Evolutionary conservation across 1,139 yeast genomes (phyloP).

Genomic region (Suhomyces ambrosiae): DNA sequence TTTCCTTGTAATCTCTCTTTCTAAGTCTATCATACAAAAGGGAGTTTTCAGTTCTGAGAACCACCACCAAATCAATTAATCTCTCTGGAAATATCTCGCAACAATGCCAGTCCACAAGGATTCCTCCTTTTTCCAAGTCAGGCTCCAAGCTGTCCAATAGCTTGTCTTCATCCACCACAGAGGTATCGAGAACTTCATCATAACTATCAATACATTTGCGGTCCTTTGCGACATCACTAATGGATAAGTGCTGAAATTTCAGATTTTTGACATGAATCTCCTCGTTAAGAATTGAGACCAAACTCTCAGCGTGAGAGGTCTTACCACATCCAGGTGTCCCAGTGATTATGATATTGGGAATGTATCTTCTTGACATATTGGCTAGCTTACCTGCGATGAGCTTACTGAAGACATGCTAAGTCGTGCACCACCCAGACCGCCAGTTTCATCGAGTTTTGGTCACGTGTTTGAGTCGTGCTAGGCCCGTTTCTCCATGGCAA

Average conservation of each 20-base stretch:
- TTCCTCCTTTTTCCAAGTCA: slow-evolving; percentile 80
- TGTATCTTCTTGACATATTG: slow-evolving; percentile 40
- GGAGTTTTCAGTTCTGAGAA: slow-evolving; percentile 75
- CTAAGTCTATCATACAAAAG: slow-evolving; percentile 72
- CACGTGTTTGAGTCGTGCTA: no score
- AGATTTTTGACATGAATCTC: slow-evolving; percentile 30
- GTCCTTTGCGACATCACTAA: slow-evolving; percentile 82
- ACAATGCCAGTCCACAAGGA: slow-evolving; percentile 93
- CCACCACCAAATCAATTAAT: slow-evolving; percentile 88
- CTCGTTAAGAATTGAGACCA: slow-evolving; percentile 49
- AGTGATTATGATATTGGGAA: slow-evolving; percentile 85
- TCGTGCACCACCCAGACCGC: no score
- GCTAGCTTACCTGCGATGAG: background rate
- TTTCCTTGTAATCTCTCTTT: slow-evolving; percentile 73
- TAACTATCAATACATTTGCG: slow-evolving; percentile 78
- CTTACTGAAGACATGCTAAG: background rate
- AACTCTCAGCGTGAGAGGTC: slow-evolving; percentile 74
- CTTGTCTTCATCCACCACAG: slow-evolving; percentile 91
- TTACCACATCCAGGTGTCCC: slow-evolving; percentile 99
- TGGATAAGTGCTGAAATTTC: slow-evolving; percentile 58
- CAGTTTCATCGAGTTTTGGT: no score
- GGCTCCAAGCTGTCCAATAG: slow-evolving; percentile 80
- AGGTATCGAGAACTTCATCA: slow-evolving; percentile 82
- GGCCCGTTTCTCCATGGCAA: no score
- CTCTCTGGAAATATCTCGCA: slow-evolving; percentile 95